These are phyloP conservation scores for Rhizoclosmatium globosum DNA, from an alignment of 192 early-diverging fungal species.

Conservation along the genomic window DNA sequence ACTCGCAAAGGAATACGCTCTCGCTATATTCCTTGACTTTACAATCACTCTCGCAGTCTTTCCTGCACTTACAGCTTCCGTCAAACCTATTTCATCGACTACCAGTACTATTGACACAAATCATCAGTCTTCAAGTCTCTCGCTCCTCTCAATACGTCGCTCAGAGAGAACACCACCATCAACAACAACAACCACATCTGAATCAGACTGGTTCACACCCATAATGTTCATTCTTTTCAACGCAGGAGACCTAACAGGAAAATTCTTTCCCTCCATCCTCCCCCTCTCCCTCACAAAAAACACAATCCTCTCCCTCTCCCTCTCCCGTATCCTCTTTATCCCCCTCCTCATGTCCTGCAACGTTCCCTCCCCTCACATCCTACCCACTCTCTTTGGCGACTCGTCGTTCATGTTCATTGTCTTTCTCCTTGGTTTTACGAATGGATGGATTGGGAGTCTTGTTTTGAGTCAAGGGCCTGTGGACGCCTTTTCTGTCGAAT, in stretches of 20 bases:
- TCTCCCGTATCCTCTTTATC: conserved; percentile 7
- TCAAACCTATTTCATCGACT: neutral
- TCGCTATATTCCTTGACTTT: conserved; percentile 9
- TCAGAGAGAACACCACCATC: too few relatives aligned
- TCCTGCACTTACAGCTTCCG: conserved; percentile 14
- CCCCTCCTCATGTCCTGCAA: conserved; percentile 24
- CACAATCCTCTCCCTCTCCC: neutral
- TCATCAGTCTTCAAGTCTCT: too few relatives aligned
- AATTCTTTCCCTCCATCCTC: neutral
- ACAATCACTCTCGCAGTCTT: conserved; percentile 10
- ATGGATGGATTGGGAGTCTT: conserved; percentile 27
- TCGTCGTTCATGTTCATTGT: conserved; percentile 8
- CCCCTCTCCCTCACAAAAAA: neutral
- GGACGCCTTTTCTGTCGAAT: neutral
- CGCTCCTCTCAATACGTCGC: too few relatives aligned
- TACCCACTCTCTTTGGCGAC: conserved; percentile 16
- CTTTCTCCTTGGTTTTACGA: conserved; percentile 13
- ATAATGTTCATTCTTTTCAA: conserved; percentile 27
- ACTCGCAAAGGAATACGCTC: neutral
- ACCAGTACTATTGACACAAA: neutral
- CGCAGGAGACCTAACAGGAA: conserved; percentile 11
- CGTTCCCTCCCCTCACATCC: neutral
- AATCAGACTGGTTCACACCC: neutral
- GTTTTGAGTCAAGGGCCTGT: conserved; percentile 4
- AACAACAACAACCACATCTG: too few relatives aligned